A percentile compares a stretch with the other conserved stretches of the same genome.
phyloP scores from a whole-genome alignment of 202 grass and related monocot genomes.

The Digitaria exilis region DNA sequence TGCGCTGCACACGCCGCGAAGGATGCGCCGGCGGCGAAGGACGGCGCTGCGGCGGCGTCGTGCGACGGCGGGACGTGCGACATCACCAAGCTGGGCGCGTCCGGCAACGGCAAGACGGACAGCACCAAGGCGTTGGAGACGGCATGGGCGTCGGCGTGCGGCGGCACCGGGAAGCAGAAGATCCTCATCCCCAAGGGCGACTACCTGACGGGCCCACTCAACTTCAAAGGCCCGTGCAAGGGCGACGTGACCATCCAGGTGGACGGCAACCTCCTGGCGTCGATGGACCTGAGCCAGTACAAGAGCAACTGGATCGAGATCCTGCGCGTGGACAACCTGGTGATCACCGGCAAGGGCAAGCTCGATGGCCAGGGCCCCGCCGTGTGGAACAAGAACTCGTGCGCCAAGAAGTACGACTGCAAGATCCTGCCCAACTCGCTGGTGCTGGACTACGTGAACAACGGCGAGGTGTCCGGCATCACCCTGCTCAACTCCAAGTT shows the following conservation, averaged over 20 bases:
- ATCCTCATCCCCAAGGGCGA: constrained; percentile 57
- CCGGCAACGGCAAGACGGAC: constrained; percentile 45
- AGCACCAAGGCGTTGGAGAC: constrained; percentile 50
- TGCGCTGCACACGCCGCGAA: too few species aligned
- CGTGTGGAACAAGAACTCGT: constrained; percentile 60
- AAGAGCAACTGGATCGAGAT: constrained; percentile 61
- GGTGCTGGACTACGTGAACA: constrained; percentile 42
- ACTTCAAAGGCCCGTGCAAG: constrained; percentile 62
- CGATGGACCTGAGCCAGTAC: constrained; percentile 44
- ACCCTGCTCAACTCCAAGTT: constrained; percentile 50
- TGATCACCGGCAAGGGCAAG: constrained; percentile 45
- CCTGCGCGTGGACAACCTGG: constrained; percentile 49
- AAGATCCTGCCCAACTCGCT: constrained; percentile 53
- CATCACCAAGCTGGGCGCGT: constrained; percentile 48
- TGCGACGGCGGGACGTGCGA: not conserved
- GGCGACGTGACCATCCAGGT: constrained; percentile 46
- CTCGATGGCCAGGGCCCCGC: constrained; percentile 51
- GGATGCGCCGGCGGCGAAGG: not conserved
- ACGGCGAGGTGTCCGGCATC: constrained; percentile 41
- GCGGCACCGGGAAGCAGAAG: constrained; percentile 32
- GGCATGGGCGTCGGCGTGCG: constrained; percentile 58
- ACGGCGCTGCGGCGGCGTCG: not conserved
- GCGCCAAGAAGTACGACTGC: constrained; percentile 61
- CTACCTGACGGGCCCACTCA: constrained; percentile 42
- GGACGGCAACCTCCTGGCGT: constrained; percentile 46